Percentiles rank a stretch among this genome's conserved stretches.
These are phyloP conservation scores for Trichoderma sp. DNA, from an alignment of 2,329 filamentous ascomycete genomes.

Conservation along the genomic window DNA sequence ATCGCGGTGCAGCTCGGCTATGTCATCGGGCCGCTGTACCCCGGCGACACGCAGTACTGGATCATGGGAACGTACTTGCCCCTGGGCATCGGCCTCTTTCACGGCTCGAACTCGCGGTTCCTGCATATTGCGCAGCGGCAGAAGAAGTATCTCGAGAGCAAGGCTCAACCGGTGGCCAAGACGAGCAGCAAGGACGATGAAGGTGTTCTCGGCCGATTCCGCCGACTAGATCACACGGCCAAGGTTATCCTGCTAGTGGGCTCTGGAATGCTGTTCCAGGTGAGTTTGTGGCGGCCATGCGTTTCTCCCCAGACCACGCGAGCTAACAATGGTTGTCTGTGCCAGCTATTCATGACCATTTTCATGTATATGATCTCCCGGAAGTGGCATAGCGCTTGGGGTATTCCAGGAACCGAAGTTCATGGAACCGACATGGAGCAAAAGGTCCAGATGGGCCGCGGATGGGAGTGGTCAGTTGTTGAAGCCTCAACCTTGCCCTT, in stretches of 20 bases:
- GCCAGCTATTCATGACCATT: slow-evolving; percentile 58
- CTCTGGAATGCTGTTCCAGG: slow-evolving; percentile 59
- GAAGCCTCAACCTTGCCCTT: background rate
- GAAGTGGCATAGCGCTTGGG: slow-evolving; percentile 63
- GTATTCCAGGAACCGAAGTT: slow-evolving; percentile 63
- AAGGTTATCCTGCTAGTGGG: slow-evolving; percentile 53
- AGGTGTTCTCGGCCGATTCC: slow-evolving; percentile 36
- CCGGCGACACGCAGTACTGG: slow-evolving; percentile 61
- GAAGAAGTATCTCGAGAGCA: slow-evolving; percentile 35
- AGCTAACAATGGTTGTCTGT: slow-evolving; percentile 3
- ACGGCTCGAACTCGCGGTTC: slow-evolving; percentile 63
- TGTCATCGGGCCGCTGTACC: slow-evolving; percentile 42
- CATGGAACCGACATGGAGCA: slow-evolving; percentile 54
- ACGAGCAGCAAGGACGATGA: slow-evolving; percentile 29
- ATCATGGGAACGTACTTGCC: slow-evolving; percentile 67
- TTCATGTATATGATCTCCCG: slow-evolving; percentile 63
- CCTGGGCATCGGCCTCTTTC: slow-evolving; percentile 65
- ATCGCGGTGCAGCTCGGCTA: slow-evolving; percentile 45
- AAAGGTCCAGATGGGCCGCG: slow-evolving; percentile 48
- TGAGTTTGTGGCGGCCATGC: slow-evolving; percentile 37
- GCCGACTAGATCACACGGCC: slow-evolving; percentile 46
- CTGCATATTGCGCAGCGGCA: slow-evolving; percentile 59
- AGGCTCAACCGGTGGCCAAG: slow-evolving; percentile 27
- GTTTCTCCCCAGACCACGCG: background rate
- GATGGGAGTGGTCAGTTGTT: slow-evolving; percentile 62